Evolutionary conservation across 805 yeast species (phyloP).

Genomic region (Saccharomyces paradoxus): DNA sequence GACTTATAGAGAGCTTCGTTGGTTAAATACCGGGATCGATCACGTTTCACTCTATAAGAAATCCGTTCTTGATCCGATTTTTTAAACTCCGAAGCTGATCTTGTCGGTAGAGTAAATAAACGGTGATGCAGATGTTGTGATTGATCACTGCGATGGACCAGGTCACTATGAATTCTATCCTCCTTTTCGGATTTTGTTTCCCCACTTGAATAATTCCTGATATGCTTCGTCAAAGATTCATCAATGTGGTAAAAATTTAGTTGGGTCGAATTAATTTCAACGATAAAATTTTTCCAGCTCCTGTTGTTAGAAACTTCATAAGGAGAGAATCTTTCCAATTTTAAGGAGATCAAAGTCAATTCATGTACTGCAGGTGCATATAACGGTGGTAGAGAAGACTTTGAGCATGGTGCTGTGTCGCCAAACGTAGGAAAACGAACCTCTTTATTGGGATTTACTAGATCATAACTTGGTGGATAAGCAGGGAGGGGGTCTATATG

Average conservation of each 20-base stretch:
- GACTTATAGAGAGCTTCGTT: constrained; percentile 41
- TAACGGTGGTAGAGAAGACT: constrained; percentile 45
- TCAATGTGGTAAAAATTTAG: constrained; percentile 54
- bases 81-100: constrained; percentile 19
- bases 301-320: constrained; percentile 58
- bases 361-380: constrained; percentile 63
- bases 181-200: constrained; percentile 7
- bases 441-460: constrained; percentile 21
- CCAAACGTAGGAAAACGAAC: constrained; percentile 33
- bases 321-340: constrained; percentile 71
- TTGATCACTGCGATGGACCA: neutral
- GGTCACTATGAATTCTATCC: neutral
- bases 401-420: constrained; percentile 15
- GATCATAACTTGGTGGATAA: constrained; percentile 25
- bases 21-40: constrained; percentile 22
- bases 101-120: constrained; percentile 7
- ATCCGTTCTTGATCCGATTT: constrained; percentile 19
- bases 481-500: constrained; percentile 35
- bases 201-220: constrained; percentile 26
- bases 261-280: constrained; percentile 83
- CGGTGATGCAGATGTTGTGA: constrained; percentile 11
- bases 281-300: constrained; percentile 59
- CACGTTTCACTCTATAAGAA: constrained; percentile 9
- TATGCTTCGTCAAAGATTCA: constrained; percentile 22
- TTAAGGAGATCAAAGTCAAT: constrained; percentile 50